Evolutionary conservation across 352 stramenopile genomes (phyloP).

Genomic region (Pilasporangium apinafurcum): DNA sequence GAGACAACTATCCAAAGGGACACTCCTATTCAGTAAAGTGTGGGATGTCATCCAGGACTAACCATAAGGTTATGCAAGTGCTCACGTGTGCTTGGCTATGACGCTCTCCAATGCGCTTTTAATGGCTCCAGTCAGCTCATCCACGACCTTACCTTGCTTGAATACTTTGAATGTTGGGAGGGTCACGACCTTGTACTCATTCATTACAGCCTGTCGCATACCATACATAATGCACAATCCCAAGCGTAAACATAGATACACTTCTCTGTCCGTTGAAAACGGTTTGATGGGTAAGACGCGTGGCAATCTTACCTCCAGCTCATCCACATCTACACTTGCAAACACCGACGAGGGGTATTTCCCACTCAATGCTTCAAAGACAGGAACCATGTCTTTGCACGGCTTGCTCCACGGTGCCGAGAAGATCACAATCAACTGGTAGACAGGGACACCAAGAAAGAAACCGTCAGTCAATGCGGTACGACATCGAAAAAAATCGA

Average conservation of each 20-base stretch:
- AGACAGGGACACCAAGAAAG: constrained; percentile 2
- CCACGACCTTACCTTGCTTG: constrained; percentile 83
- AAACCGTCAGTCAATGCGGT: background rate
- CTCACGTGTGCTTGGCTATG: constrained; percentile 38
- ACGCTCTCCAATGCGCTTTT: constrained; percentile 47
- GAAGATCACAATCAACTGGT: constrained; percentile 80
- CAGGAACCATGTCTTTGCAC: constrained; percentile 69
- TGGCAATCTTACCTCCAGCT: constrained; percentile 31
- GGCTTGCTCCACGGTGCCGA: constrained; percentile 82
- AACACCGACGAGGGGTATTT: constrained; percentile 50
- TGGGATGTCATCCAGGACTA: too few relatives aligned
- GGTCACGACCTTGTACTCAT: constrained; percentile 59
- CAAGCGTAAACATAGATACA: background rate
- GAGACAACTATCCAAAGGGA: too few relatives aligned
- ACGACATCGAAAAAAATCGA: background rate
- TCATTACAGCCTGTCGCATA: constrained; percentile 39
- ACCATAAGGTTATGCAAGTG: too few relatives aligned
- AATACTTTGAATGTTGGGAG: constrained; percentile 94
- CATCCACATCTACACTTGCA: constrained; percentile 76
- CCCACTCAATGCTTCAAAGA: constrained; percentile 66
- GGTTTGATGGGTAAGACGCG: background rate
- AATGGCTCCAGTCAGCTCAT: constrained; percentile 82
- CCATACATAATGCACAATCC: background rate
- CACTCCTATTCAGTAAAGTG: too few relatives aligned
- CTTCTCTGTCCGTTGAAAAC: background rate